A percentile compares a stretch with the other conserved stretches of the same genome.
These are phyloP conservation scores for Aspergillus neotritici DNA, from an alignment of 2,329 filamentous ascomycete species.

Conservation along the genomic window DNA sequence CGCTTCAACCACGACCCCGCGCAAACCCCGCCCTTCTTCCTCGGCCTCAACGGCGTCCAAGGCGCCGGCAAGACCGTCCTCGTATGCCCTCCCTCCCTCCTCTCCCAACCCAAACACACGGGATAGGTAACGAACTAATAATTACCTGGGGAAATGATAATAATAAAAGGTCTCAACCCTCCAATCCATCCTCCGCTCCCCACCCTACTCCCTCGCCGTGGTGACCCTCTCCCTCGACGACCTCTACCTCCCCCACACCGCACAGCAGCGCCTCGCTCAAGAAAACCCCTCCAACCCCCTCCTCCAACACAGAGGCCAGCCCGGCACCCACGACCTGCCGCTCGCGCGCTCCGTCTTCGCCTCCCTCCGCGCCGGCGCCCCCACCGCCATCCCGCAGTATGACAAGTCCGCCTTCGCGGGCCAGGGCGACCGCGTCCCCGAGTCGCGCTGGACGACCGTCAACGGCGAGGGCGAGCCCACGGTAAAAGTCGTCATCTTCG, in stretches of 20 bases:
- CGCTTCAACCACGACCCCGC: slow-evolving; percentile 34
- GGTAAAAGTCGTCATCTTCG: slow-evolving; percentile 67
- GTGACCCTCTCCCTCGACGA: slow-evolving; percentile 81
- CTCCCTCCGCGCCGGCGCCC: slow-evolving; percentile 47
- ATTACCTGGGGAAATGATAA: no score
- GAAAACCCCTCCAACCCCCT: slow-evolving; percentile 66
- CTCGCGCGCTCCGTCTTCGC: slow-evolving; percentile 61
- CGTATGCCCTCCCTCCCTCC: slow-evolving; percentile 41
- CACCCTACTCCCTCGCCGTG: slow-evolving; percentile 56
- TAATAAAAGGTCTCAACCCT: slow-evolving; percentile 55
- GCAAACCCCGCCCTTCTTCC: slow-evolving; percentile 61
- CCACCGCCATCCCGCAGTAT: slow-evolving; percentile 65
- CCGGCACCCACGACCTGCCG: slow-evolving; percentile 71
- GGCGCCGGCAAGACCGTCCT: slow-evolving; percentile 90
- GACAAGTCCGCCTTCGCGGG: slow-evolving; percentile 76
- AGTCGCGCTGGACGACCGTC: slow-evolving; percentile 55
- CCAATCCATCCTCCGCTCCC: slow-evolving; percentile 53
- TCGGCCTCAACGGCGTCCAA: slow-evolving; percentile 87
- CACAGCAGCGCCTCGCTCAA: slow-evolving; percentile 61
- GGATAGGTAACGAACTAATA: not conserved
- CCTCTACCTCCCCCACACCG: slow-evolving; percentile 70
- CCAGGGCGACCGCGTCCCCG: slow-evolving; percentile 66
- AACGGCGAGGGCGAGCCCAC: slow-evolving; percentile 32
- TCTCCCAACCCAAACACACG: slow-evolving; percentile 6
- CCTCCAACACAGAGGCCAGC: slow-evolving; percentile 75